These are phyloP conservation scores for barrel medic (Medicago truncatula) DNA, from an alignment of 306 rosid species.

Conservation along the genomic window MtrunA17r5.0-ANR NC_053047.1:11115001-11115500, in stretches of 20 bases:
- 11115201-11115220: conserved; percentile 23
- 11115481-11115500: conserved; percentile 23
- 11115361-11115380: conserved; percentile 34
- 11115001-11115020: too few relatives aligned
- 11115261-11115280: conserved; percentile 42
- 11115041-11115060: too few relatives aligned
- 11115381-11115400: conserved; percentile 32
- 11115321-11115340: conserved; percentile 20
- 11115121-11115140: not conserved
- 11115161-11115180: not conserved
- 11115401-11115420: conserved; percentile 36
- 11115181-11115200: conserved; percentile 18
- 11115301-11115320: conserved; percentile 6
- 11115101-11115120: not conserved
- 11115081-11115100: too few relatives aligned
- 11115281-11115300: conserved; percentile 32
- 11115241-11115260: conserved; percentile 33
- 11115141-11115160: not conserved
- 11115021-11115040: too few relatives aligned
- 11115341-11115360: conserved; percentile 33
- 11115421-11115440: conserved; percentile 35
- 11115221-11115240: conserved; percentile 25
- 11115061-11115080: too few relatives aligned
- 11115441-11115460: conserved; percentile 32
- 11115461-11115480: conserved; percentile 5